A percentile compares a stretch with the other conserved stretches of the same genome.
These are phyloP conservation scores for Holtermanniella nyarrowii DNA, from an alignment of 768 basidiomycete genomes.

Conservation along the genomic window DNA sequence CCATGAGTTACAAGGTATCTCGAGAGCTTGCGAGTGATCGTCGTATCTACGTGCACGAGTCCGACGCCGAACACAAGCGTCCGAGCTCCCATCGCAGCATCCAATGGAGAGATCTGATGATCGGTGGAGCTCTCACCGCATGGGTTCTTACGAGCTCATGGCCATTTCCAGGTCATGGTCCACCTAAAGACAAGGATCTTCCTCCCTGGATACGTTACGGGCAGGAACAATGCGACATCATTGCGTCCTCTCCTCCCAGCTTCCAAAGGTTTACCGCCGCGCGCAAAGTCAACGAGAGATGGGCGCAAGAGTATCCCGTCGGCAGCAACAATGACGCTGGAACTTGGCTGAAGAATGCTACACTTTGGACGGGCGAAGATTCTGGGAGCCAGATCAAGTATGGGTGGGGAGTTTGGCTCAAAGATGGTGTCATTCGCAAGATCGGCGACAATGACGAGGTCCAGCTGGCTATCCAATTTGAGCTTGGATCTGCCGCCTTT, in stretches of 20 bases:
- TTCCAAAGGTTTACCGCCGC: slow-evolving; percentile 12
- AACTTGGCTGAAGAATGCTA: slow-evolving; percentile 59
- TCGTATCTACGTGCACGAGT: no score
- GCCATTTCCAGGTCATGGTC: not conserved
- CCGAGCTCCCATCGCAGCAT: no score
- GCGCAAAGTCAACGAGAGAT: slow-evolving; percentile 32
- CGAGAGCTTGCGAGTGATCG: no score
- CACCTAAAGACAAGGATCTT: not conserved
- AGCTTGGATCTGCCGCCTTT: slow-evolving; percentile 51
- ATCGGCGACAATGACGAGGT: slow-evolving; percentile 49
- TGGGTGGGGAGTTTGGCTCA: slow-evolving; percentile 54
- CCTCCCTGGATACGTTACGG: slow-evolving; percentile 26
- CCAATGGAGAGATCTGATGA: no score
- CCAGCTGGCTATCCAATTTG: slow-evolving; percentile 48
- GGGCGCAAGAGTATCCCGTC: slow-evolving; percentile 11
- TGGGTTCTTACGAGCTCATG: no score
- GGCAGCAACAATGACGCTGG: slow-evolving; percentile 38
- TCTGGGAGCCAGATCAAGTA: slow-evolving; percentile 52
- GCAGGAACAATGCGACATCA: slow-evolving; percentile 36
- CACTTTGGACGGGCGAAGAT: slow-evolving; percentile 63
- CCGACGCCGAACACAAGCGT: no score
- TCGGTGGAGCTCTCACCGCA: no score
- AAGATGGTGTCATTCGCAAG: slow-evolving; percentile 54
- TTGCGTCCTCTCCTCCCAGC: slow-evolving; percentile 22
- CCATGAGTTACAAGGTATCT: no score